Base-by-base conservation (phyloP, 1,284 basidiomycete genomes). In the Ceratobasidium sp. region DNA sequence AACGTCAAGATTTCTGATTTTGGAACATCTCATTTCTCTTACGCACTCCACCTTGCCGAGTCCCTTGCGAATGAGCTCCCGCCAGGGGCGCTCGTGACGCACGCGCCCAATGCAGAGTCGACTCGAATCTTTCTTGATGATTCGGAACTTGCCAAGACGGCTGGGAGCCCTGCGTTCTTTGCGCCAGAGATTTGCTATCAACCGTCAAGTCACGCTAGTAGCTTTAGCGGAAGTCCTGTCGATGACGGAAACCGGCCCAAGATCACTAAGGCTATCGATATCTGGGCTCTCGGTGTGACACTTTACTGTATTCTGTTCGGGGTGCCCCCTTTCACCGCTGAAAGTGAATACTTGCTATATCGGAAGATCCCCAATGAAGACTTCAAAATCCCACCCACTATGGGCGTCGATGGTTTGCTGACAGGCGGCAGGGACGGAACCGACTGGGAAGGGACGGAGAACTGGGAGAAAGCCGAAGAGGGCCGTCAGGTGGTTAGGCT, bases 221-320 rank as follows among this genome's bases (percentile, higher is more conserved):
- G 43, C 46, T 57, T 72, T 58, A 71, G 75, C 52, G 71, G 76
- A 26, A 74, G 75, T 70, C 71, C 73, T 72, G 75, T 78, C 70
- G 48, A 77, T 78, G 57, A 79, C 77, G 72, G 79, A 78, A 43
- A 76, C 78, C 65, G 90, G 26, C 89, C 89, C 1, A 85, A 86
- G 0, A 92, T 99, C 75, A 97, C 96, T 43, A 96, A 97, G 79
- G 92, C 95, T 3, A 97, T 99, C 79, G 97, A 99, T 78, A 88
- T 99, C n/a, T 99, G 97, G 97, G 96, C 97, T 0, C 86, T 99
- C 8, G 97, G 97, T n/a, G 92, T 98, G 41, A 99, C 97, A 0
- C 84, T 98, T 14, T 99, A 96, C 82, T 97, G 96, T 78, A 86
- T 99, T 53, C 85, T 98, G 1, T 98, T 98, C 77, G 97, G 95